Conservation (phyloP, 129 eudicot species). For the Escallonia rubra region DNA sequence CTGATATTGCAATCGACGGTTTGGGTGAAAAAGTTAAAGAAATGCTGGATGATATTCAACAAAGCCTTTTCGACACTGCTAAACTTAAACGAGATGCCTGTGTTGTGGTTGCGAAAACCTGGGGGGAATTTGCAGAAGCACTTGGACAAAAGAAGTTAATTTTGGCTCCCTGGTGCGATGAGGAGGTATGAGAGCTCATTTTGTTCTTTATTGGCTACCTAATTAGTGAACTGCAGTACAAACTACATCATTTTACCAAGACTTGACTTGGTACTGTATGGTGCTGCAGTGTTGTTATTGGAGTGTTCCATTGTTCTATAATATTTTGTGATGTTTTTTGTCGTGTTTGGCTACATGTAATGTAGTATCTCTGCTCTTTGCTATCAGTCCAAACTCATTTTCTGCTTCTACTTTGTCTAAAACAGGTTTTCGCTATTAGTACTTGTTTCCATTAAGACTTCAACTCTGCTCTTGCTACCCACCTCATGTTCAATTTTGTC, state of each 20-base stretch:
- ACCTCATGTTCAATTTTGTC: no score
- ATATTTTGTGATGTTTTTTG: not conserved
- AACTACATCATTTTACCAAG: not conserved
- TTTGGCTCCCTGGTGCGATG: conserved; percentile 97
- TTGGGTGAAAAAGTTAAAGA: conserved; percentile 50
- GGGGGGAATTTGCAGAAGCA: conserved; percentile 76
- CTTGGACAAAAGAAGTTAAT: conserved; percentile 63
- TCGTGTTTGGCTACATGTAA: not conserved
- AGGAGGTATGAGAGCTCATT: conserved; percentile 44
- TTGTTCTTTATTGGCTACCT: not conserved
- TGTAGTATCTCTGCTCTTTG: no score
- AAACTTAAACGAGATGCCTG: conserved; percentile 75
- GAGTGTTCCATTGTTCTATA: not conserved
- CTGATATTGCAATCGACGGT: conserved; percentile 56
- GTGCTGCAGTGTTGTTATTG: not conserved
- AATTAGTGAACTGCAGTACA: not conserved
- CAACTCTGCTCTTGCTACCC: no score
- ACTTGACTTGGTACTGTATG: not conserved
- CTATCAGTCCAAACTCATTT: no score
- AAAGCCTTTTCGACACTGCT: conserved; percentile 61
- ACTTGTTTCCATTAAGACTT: not conserved
- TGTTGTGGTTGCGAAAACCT: conserved; percentile 54
- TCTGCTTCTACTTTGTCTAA: no score
- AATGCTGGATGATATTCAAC: conserved; percentile 47
- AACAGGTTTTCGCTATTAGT: not conserved